Percentiles rank a stretch among this genome's conserved stretches.
phyloP scores from a whole-genome alignment of 2,329 filamentous ascomycete genomes.

The Colletotrichum sp. region DNA sequence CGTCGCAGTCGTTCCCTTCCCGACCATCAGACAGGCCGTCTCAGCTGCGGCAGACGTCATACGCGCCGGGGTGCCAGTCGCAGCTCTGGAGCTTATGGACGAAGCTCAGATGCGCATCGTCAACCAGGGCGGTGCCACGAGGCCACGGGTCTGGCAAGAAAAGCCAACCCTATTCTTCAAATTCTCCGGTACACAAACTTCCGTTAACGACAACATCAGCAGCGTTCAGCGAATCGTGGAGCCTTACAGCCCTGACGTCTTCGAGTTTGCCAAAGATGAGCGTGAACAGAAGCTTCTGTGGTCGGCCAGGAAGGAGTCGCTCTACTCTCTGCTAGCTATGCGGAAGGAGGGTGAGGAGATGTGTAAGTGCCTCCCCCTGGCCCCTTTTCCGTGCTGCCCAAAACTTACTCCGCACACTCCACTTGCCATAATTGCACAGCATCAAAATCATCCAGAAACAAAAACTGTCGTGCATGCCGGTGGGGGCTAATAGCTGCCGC shows the following conservation, averaged over 20 bases:
- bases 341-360: constrained; percentile 64
- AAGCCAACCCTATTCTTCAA: constrained; percentile 77
- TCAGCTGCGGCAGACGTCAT: constrained; percentile 69
- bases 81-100: constrained; percentile 68
- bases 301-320: constrained; percentile 75
- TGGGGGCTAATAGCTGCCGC: neutral
- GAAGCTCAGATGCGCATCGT: constrained; percentile 71
- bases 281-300: constrained; percentile 72
- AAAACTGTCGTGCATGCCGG: neutral
- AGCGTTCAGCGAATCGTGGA: constrained; percentile 58
- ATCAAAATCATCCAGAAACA: constrained; percentile 1
- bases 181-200: constrained; percentile 68
- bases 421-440: neutral
- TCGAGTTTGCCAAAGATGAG: constrained; percentile 68
- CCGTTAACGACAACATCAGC: constrained; percentile 63
- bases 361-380: constrained; percentile 41
- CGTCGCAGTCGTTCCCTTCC: constrained; percentile 68
- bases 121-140: constrained; percentile 65
- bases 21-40: constrained; percentile 64
- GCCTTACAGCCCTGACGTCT: constrained; percentile 55
- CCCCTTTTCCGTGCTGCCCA: neutral
- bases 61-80: constrained; percentile 67
- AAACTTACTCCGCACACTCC: neutral
- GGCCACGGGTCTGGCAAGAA: constrained; percentile 67
- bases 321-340: constrained; percentile 75